These are phyloP conservation scores for Elsinoe perseae DNA, from an alignment of 2,329 filamentous ascomycete species.

Conservation along the genomic window DNA sequence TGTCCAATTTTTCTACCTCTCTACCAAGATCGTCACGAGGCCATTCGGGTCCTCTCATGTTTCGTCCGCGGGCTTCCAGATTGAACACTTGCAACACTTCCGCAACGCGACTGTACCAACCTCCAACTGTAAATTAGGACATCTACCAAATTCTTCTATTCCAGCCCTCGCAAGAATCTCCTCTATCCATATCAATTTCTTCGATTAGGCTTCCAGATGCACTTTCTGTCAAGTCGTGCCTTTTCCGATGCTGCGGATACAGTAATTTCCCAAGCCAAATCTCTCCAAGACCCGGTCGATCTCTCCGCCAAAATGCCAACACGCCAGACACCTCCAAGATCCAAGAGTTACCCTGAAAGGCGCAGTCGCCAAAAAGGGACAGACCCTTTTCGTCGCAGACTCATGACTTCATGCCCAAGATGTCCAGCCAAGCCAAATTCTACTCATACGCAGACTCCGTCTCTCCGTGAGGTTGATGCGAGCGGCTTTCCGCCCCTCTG, in stretches of 20 bases:
- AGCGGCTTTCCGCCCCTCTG: not conserved
- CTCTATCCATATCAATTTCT: not conserved
- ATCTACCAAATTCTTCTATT: not conserved
- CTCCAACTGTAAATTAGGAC: not conserved
- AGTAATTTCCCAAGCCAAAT: not conserved
- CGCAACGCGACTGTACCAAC: not conserved
- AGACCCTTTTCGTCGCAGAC: not conserved
- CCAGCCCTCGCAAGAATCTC: not conserved
- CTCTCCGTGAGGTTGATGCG: not conserved
- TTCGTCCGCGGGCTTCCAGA: not conserved
- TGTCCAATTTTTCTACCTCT: not conserved
- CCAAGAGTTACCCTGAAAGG: not conserved
- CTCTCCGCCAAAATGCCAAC: not conserved
- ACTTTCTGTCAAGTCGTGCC: not conserved
- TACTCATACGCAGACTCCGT: not conserved
- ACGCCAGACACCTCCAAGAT: not conserved
- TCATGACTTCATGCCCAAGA: not conserved
- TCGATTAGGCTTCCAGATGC: not conserved
- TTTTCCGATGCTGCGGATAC: not conserved
- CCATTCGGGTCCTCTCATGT: not conserved
- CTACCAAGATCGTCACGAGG: not conserved
- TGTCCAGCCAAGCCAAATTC: not conserved
- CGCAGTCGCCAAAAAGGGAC: not conserved
- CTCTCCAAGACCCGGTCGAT: not conserved
- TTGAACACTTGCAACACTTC: not conserved